phyloP scores from a whole-genome alignment of 2,329 filamentous ascomycete genomes.

The Monilinia fructicola region DNA sequence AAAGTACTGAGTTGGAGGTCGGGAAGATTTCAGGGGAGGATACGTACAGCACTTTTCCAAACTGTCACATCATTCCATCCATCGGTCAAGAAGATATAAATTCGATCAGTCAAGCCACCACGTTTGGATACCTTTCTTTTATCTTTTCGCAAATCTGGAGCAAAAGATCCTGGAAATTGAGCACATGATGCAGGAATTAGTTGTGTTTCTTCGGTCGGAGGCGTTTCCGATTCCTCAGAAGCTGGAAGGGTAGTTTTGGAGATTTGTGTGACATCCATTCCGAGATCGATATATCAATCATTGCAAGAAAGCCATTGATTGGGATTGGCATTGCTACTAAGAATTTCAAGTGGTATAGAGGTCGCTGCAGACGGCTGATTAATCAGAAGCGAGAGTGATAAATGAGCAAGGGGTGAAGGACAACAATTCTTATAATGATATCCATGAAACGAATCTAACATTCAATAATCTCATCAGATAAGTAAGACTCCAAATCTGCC shows the following conservation, averaged over 20 bases:
- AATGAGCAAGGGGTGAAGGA: not conserved
- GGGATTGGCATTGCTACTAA: not conserved
- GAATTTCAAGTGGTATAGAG: not conserved
- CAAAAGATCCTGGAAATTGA: conserved; percentile 32
- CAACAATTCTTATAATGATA: not conserved
- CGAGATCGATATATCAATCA: not conserved
- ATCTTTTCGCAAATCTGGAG: conserved; percentile 27
- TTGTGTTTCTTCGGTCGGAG: not conserved
- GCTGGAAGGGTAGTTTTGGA: not conserved
- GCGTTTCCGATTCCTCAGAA: not conserved
- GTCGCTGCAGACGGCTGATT: not conserved
- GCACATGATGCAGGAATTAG: conserved; percentile 23
- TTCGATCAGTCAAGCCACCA: conserved; percentile 15
- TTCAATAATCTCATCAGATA: too few species aligned
- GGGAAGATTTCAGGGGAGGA: not conserved
- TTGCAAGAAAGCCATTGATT: not conserved
- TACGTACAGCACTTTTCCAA: conserved; percentile 29
- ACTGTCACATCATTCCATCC: conserved; percentile 29
- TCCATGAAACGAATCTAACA: not conserved
- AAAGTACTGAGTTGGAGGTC: not conserved
- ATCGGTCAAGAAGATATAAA: conserved; percentile 24
- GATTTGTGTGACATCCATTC: not conserved
- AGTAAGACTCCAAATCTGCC: not conserved
- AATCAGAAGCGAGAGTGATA: conserved; percentile 8
- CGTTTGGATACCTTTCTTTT: conserved; percentile 18